phyloP scores from a whole-genome alignment of 169 alveolate genomes.

The Eimeria praecox region DNA sequence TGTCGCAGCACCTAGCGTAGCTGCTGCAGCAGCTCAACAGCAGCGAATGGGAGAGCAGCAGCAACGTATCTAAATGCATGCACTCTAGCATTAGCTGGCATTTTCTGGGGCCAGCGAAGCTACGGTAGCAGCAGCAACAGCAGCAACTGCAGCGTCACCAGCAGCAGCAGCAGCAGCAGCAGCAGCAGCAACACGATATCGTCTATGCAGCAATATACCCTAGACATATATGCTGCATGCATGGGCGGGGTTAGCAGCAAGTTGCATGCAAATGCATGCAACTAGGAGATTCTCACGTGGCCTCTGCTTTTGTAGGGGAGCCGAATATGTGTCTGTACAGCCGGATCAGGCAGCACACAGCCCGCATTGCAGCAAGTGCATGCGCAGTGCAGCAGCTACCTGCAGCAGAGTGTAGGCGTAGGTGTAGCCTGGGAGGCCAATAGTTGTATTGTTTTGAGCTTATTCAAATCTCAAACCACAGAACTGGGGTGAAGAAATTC shows the following conservation, averaged over 20 bases:
- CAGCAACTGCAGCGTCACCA: not conserved
- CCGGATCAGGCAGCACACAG: not conserved
- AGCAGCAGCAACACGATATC: not conserved
- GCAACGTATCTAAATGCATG: not conserved
- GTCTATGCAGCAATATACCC: not conserved
- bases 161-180: not conserved
- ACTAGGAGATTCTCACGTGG: too few species aligned
- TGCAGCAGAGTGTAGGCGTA: not conserved
- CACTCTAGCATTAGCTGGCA: not conserved
- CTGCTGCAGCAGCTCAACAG: not conserved
- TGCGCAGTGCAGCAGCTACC: not conserved
- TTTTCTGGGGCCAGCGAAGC: not conserved
- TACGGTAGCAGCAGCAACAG: constrained; percentile 15
- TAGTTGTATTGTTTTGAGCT: not conserved
- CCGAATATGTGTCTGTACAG: not conserved
- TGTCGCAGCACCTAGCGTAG: constrained; percentile 4
- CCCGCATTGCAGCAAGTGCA: not conserved
- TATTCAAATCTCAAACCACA: not conserved
- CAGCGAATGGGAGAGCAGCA: constrained; percentile 1
- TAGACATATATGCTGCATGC: not conserved
- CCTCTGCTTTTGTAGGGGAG: not conserved
- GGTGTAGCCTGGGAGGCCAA: not conserved
- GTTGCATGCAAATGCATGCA: constrained; percentile 15
- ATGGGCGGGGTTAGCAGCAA: not conserved
- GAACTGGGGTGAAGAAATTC: not conserved